These are phyloP conservation scores for Maudiozyma barnettii DNA, from an alignment of 805 yeast species.

Conservation along the genomic window DNA sequence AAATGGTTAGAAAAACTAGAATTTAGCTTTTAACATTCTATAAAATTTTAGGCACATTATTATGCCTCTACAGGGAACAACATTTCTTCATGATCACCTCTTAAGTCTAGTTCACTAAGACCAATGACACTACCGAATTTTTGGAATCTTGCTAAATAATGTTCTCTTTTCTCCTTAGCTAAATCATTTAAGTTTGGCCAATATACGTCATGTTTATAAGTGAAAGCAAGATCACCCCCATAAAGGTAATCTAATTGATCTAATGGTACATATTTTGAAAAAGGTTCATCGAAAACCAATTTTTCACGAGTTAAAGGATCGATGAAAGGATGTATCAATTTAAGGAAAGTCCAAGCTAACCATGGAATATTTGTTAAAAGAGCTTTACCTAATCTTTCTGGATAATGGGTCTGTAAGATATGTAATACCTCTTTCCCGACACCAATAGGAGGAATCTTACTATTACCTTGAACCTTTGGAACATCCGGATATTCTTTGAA, in stretches of 20 bases:
- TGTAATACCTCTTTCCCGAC: constrained; percentile 87
- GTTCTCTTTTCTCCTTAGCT: constrained; percentile 48
- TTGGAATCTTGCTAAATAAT: constrained; percentile 59
- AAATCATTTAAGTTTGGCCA: constrained; percentile 64
- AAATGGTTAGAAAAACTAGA: neutral
- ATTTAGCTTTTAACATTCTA: too few species aligned
- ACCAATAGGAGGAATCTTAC: constrained; percentile 79
- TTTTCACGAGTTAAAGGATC: constrained; percentile 94
- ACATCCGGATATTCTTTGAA: constrained; percentile 62
- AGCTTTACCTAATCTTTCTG: constrained; percentile 92
- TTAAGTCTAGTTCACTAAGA: constrained; percentile 69
- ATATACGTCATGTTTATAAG: constrained; percentile 67
- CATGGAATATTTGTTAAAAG: constrained; percentile 87
- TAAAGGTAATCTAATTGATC: constrained; percentile 76
- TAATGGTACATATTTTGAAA: constrained; percentile 68
- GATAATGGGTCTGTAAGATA: constrained; percentile 93
- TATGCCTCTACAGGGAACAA: constrained; percentile 16
- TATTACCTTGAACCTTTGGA: constrained; percentile 44
- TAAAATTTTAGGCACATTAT: too few species aligned
- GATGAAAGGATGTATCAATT: constrained; percentile 87
- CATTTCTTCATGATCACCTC: constrained; percentile 35
- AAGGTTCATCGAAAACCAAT: constrained; percentile 84
- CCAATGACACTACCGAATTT: constrained; percentile 68
- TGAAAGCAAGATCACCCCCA: constrained; percentile 81
- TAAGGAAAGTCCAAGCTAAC: constrained; percentile 86